Evolutionary conservation across 352 stramenopile genomes (phyloP), one percentile per base, ranked within the genome.

Genomic region (Phytopythium chamaehyphon): DNA sequence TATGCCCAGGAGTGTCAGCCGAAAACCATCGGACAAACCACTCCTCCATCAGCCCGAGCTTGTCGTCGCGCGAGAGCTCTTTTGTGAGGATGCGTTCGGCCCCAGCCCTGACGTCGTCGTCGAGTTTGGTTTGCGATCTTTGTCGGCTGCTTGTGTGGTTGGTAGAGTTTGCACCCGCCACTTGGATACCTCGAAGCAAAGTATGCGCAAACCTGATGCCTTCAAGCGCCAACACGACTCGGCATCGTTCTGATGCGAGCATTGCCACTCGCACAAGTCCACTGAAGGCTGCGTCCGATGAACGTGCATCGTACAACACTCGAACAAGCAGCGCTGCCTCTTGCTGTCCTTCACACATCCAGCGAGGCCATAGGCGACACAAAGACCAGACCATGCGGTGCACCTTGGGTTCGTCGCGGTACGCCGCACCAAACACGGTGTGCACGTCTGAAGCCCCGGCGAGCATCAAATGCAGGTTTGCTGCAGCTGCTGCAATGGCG

Each of bases 291-390:
- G 76, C 60, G 28, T 92, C 77, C 0, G 79, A 88, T 2, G 73
- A 77, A 10, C 79, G 73, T 7, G 68, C 59, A 40, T 79, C 70
- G 51, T 71, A 90, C 9, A 92, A 44, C 26, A 89, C 82, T 26
- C 81, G 80, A 8, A 92, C 77, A 18, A 92, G 62, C 14, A 54
- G 58, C 31, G 63, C 67, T 18, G 64, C 66, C 51, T 92, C 82
- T 40, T 84, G 73, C 33, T 76, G 67, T 3, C 71, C 71, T 40
- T 86, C 76, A 40, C 82, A 74, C 75, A 92, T 89, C 79, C 82
- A 92, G 46, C 86, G 52, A 6, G 82, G 76, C 82, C 82, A 92
- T 37, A 90, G 51, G 38, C 71, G 67, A 11, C 64, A 63, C 45
- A 93, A 51, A 18, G 59, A 68, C 5, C 64, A 55, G 36, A 87